These are phyloP conservation scores for Botrytis porri DNA, from an alignment of 2,329 filamentous ascomycete genomes.

Conservation along the genomic window DNA sequence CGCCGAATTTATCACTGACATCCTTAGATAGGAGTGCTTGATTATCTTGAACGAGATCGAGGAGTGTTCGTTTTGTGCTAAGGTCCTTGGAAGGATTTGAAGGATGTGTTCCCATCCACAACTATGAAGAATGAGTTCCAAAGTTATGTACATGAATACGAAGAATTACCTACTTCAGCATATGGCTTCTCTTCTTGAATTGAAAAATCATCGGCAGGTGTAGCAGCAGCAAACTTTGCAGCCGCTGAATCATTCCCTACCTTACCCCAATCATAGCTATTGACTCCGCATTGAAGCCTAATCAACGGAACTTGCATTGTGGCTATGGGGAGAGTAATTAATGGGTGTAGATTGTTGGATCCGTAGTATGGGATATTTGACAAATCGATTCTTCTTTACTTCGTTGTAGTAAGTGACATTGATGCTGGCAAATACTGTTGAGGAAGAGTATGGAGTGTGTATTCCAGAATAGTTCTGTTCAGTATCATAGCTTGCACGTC, in stretches of 20 bases:
- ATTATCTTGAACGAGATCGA: conserved; percentile 87
- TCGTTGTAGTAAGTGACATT: not conserved
- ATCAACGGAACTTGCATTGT: conserved; percentile 67
- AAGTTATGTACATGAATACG: conserved; percentile 39
- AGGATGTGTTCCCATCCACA: conserved; percentile 99
- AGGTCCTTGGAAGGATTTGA: conserved; percentile 92
- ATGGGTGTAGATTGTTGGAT: not conserved
- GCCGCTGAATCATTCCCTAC: conserved; percentile 82
- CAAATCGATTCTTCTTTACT: not conserved
- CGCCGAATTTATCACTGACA: conserved; percentile 70
- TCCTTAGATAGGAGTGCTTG: conserved; percentile 73
- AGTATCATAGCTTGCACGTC: not conserved
- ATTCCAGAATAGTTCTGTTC: not conserved
- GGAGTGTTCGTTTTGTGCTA: conserved; percentile 75
- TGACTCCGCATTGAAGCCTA: conserved; percentile 85
- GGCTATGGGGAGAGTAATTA: not conserved
- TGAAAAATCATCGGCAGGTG: conserved; percentile 67
- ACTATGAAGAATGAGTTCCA: conserved; percentile 47
- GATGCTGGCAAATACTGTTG: not conserved
- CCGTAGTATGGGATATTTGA: not conserved
- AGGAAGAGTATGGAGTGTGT: not conserved
- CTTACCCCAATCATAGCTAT: conserved; percentile 99
- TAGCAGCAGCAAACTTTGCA: conserved; percentile 84
- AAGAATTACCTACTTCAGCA: conserved; percentile 64
- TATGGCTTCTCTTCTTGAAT: conserved; percentile 89